Base-by-base conservation (phyloP, 202 grass and related monocot genomes). In the Schoenoplectus triqueter region DNA sequence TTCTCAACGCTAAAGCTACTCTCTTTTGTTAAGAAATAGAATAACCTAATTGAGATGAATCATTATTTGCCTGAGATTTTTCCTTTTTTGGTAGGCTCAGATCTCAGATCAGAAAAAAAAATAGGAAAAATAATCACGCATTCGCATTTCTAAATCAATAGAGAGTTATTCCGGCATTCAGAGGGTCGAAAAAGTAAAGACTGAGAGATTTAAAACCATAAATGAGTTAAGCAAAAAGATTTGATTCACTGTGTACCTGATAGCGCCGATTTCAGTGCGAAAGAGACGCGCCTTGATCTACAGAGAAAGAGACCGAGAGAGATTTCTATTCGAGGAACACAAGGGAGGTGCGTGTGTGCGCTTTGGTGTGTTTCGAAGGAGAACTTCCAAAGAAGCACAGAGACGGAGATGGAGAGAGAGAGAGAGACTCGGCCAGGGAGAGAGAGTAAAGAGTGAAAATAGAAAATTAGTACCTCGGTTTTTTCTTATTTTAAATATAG, bases 91-190 rank as follows among this genome's bases (percentile, higher is more conserved):
- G 56, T 40, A 60, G 22, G 42, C 65, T 54, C 64, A 70, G 81
- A 83, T 83, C 80, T 57, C 13, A 67, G 86, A 87, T 87, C 70
- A 83, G 79, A 83, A 59, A 77, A 52, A 77, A 51, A 21, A 52
- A 87, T 18, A 66, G 7, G 31, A 40, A 50, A 20, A 78, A n/a
- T 1, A 60, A 83, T 57, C 15, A 54, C 18, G 66, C 55, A 84
- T 83, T 80, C 57, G 54, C 85, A 64, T 64, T 46, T 46, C 21
- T 39, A 48, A 69, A 78, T n/a, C 18, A 45, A 60, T 1, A 78
- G 39, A 44, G 6, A 61, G 13, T 62, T 18, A 1, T 52, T 10
- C 10, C 54, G 31, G 6, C 46, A 70, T 54, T 63, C 17, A 87
- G 70, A 69, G 45, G 21, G 6, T 47, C 85, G 18, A 55, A 81